These are phyloP conservation scores for Alnus glutinosa DNA, from an alignment of 306 rosid genomes.

Conservation along the genomic window DNA sequence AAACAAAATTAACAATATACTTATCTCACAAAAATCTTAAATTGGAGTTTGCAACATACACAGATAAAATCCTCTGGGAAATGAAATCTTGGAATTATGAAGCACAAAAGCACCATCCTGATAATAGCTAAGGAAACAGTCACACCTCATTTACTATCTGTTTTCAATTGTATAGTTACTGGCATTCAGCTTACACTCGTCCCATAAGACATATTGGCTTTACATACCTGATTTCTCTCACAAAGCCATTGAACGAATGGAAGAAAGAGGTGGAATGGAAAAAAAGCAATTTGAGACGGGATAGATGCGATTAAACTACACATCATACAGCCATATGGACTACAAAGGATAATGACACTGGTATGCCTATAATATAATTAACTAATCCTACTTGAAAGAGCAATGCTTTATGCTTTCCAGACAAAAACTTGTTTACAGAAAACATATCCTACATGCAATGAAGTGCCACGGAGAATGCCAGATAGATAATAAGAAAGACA, in stretches of 20 bases:
- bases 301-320: background rate
- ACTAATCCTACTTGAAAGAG: background rate
- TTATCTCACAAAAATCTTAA: background rate
- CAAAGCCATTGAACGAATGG: background rate
- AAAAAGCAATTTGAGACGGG: background rate
- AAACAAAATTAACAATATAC: background rate
- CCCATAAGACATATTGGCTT: background rate
- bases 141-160: background rate
- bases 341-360: background rate
- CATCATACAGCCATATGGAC: background rate
- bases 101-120: background rate
- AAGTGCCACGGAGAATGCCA: background rate
- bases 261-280: background rate
- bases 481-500: too few species aligned
- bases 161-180: background rate
- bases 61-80: background rate
- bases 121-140: background rate
- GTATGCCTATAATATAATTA: background rate
- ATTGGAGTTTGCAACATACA: background rate
- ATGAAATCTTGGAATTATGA: background rate
- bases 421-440: background rate
- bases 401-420: background rate
- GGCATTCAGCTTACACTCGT: background rate
- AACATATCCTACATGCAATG: background rate
- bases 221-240: background rate